Conservation (phyloP, 1,139 yeast genomes). For the Meyerozyma sp. region DNA sequence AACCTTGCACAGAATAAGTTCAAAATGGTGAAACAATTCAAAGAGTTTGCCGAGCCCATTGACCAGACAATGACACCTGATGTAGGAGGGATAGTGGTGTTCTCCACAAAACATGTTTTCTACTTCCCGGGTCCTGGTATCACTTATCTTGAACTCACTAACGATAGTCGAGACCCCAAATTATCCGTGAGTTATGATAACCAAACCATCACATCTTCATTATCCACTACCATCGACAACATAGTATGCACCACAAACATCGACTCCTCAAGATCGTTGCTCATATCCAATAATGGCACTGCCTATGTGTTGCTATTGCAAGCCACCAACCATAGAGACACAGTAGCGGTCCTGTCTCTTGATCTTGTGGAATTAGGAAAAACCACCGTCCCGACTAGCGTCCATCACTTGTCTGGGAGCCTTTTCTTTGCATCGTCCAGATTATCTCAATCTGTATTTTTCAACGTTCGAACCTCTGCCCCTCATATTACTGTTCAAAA, state of each 20-base stretch:
- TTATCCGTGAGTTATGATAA: constrained; percentile 7
- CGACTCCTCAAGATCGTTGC: constrained; percentile 22
- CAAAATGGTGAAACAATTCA: constrained; percentile 20
- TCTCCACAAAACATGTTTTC: constrained; percentile 24
- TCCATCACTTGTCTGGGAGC: constrained; percentile 26
- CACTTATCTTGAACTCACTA: constrained; percentile 9
- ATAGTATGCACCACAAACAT: constrained; percentile 14
- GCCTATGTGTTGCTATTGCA: constrained; percentile 24
- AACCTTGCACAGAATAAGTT: constrained; percentile 3
- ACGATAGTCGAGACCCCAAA: constrained; percentile 3
- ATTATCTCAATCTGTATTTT: constrained; percentile 29
- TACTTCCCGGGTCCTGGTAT: constrained; percentile 23
- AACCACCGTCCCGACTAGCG: constrained; percentile 21
- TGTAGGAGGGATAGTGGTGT: constrained; percentile 27
- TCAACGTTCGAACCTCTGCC: constrained; percentile 19
- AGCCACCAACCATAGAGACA: constrained; percentile 1
- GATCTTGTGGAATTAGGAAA: constrained; percentile 25
- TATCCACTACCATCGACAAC: constrained; percentile 5
- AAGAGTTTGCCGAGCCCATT: constrained; percentile 33
- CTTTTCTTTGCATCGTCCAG: constrained; percentile 30
- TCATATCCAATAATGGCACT: constrained; percentile 27
- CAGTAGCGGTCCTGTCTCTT: constrained; percentile 14
- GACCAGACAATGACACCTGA: constrained; percentile 19
- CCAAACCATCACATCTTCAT: constrained; percentile 10
- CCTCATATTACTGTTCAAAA: constrained; percentile 25